Conservation (phyloP, 2,329 filamentous ascomycete genomes). For the Fusarium miscanthi region DNA sequence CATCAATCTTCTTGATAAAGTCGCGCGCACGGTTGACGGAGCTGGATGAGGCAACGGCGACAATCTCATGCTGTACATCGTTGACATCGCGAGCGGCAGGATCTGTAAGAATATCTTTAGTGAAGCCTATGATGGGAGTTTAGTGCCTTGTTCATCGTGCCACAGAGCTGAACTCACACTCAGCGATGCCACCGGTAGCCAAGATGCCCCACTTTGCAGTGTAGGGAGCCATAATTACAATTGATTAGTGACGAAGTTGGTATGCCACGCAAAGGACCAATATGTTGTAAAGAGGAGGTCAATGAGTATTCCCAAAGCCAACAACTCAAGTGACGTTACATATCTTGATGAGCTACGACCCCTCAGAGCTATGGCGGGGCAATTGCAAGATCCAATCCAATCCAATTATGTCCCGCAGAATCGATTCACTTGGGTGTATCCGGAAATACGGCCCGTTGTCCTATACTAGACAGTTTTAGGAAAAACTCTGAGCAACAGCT, state of each 20-base stretch:
- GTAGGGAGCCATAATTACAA: slow-evolving; percentile 57
- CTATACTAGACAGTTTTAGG: background rate
- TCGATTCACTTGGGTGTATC: slow-evolving; percentile 27
- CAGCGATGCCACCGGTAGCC: slow-evolving; percentile 69
- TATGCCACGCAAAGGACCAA: background rate
- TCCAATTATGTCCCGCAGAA: slow-evolving; percentile 11
- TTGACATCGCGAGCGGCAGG: slow-evolving; percentile 74
- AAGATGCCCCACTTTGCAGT: slow-evolving; percentile 70
- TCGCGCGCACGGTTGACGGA: slow-evolving; percentile 74
- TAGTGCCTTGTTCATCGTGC: background rate
- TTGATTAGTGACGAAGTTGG: slow-evolving; percentile 7
- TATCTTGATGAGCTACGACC: slow-evolving; percentile 16
- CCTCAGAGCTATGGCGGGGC: slow-evolving; percentile 33
- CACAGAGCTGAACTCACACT: slow-evolving; percentile 56
- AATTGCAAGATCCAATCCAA: slow-evolving; percentile 3
- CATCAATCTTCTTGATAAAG: slow-evolving; percentile 78
- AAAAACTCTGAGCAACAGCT: background rate
- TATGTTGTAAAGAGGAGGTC: background rate
- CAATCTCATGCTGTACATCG: slow-evolving; percentile 81
- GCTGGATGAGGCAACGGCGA: slow-evolving; percentile 83
- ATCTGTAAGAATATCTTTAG: slow-evolving; percentile 81
- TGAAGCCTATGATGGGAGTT: slow-evolving; percentile 64
- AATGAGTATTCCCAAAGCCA: background rate
- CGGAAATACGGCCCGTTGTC: slow-evolving; percentile 5
- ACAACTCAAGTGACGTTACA: slow-evolving; percentile 23